Evolutionary conservation across 371 early-diverging fungal genomes (phyloP).

Genomic region (Lichtheimia ornata): DNA sequence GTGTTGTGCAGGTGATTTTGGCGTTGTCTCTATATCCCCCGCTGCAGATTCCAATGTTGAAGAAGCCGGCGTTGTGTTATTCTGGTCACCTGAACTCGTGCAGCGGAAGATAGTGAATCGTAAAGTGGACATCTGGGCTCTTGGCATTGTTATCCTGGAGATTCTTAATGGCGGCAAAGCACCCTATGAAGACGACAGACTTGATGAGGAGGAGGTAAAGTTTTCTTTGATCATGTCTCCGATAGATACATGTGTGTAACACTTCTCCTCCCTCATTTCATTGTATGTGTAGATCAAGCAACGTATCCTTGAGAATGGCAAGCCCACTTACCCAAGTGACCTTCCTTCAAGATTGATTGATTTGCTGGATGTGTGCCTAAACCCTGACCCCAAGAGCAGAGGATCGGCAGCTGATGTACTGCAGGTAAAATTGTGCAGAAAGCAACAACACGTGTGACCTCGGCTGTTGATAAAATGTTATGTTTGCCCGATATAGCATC

Average conservation of each 20-base stretch:
- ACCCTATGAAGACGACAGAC: conserved; percentile 52
- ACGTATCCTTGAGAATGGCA: conserved; percentile 38
- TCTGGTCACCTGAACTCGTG: conserved; percentile 56
- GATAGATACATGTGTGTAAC: neutral
- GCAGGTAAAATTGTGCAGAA: conserved; percentile 22
- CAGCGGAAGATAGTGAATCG: conserved; percentile 46
- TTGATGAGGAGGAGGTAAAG: conserved; percentile 48
- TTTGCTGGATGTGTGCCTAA: conserved; percentile 43
- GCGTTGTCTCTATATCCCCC: conserved; percentile 51
- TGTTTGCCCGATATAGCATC: conserved; percentile 27
- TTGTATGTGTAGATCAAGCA: conserved; percentile 41
- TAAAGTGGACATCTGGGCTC: conserved; percentile 52
- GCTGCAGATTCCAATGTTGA: conserved; percentile 49
- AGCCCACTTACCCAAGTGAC: conserved; percentile 38
- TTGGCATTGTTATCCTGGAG: conserved; percentile 52
- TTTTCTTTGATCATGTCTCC: too few relatives aligned
- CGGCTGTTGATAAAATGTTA: neutral
- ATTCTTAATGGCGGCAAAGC: conserved; percentile 51
- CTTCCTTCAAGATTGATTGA: conserved; percentile 38
- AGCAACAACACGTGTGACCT: conserved; percentile 1
- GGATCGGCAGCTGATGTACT: conserved; percentile 37
- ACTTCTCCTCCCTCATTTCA: conserved; percentile 3
- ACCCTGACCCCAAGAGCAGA: conserved; percentile 36
- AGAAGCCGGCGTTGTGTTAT: conserved; percentile 55
- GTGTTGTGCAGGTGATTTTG: conserved; percentile 44